phyloP scores from a whole-genome alignment of 2,329 filamentous ascomycete species.

The Fusarium succisae region DNA sequence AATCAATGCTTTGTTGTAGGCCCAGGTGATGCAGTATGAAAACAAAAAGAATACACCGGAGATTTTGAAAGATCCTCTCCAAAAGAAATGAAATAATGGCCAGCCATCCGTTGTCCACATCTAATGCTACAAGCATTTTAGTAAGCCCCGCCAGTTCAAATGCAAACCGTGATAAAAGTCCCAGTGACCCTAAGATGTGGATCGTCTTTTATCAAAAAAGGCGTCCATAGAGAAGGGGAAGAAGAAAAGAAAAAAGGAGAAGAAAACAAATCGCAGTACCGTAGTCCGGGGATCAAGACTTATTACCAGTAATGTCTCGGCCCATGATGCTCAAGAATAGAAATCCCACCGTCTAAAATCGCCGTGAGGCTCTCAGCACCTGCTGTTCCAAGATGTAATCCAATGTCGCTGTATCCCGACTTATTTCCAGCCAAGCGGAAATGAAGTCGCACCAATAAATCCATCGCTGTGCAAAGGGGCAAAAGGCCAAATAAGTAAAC shows the following conservation, averaged over 20 bases:
- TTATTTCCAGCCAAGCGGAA: constrained; percentile 31
- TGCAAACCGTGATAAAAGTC: constrained; percentile 33
- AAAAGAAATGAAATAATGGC: constrained; percentile 28
- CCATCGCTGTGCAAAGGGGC: constrained; percentile 41
- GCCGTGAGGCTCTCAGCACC: constrained; percentile 44
- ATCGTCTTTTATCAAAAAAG: constrained; percentile 24
- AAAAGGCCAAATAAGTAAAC: constrained; percentile 7
- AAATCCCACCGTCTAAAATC: constrained; percentile 23
- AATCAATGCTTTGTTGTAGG: constrained; percentile 29
- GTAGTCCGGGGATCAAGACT: background rate
- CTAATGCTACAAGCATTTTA: constrained; percentile 14
- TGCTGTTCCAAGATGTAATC: constrained; percentile 40
- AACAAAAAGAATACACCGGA: constrained; percentile 8
- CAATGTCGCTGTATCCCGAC: constrained; percentile 19
- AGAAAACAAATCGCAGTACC: background rate
- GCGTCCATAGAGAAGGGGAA: constrained; percentile 17
- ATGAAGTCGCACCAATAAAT: constrained; percentile 22
- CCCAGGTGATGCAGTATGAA: background rate
- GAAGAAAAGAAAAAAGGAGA: background rate
- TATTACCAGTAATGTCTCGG: constrained; percentile 17
- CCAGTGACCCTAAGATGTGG: constrained; percentile 27
- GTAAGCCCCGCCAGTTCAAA: constrained; percentile 17
- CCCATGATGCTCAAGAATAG: constrained; percentile 7
- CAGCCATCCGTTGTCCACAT: constrained; percentile 24
- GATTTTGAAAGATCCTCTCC: constrained; percentile 1